phyloP scores from a whole-genome alignment of 192 early-diverging fungal species.

The Rhizoclosmatium globosum region DNA sequence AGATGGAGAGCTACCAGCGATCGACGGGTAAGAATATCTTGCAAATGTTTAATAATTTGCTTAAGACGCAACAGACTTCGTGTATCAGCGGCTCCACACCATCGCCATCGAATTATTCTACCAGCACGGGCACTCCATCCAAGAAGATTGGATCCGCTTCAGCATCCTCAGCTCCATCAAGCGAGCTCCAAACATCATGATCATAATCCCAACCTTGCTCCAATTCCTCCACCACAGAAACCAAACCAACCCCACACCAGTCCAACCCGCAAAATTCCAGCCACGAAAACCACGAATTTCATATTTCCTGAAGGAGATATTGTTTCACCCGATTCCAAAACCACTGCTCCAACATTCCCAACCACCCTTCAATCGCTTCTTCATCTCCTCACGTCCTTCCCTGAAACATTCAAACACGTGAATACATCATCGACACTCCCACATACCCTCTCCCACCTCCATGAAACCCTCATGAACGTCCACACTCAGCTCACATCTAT shows the following conservation, averaged over 20 bases:
- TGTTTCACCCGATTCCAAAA: neutral
- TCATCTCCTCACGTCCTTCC: neutral
- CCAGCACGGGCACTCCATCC: neutral
- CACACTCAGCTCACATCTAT: neutral
- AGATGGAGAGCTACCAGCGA: neutral
- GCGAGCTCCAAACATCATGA: neutral
- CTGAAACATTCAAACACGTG: neutral
- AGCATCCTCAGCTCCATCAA: neutral
- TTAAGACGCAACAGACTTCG: too few species aligned
- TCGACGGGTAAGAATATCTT: neutral
- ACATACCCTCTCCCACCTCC: neutral
- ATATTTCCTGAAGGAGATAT: neutral
- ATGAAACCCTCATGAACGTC: neutral
- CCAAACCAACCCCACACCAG: constrained; percentile 9
- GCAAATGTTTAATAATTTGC: neutral
- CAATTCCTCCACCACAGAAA: constrained; percentile 15
- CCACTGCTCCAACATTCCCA: neutral
- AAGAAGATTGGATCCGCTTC: constrained; percentile 15
- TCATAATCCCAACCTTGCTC: neutral
- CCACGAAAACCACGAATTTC: neutral
- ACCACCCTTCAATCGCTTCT: neutral
- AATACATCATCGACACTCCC: neutral
- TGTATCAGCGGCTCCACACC: too few species aligned
- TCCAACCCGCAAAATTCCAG: neutral
- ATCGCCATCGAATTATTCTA: too few species aligned